A percentile compares a stretch with the other conserved stretches of the same genome.
Evolutionary conservation across 148 eudicot species (phyloP).

Genomic region (Talinum fruticosum): DNA sequence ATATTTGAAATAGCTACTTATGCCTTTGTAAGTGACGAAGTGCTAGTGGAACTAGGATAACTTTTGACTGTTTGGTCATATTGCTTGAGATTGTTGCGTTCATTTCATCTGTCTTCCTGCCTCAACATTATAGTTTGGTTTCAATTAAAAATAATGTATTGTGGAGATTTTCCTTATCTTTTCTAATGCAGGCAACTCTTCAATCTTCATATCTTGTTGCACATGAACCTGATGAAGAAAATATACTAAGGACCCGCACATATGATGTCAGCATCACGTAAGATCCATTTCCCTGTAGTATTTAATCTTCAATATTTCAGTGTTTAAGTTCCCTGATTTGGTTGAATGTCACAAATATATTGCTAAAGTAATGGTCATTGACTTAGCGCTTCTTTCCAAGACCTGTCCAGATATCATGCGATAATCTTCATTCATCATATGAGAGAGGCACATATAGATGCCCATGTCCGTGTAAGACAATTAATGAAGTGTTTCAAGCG

Average conservation of each 20-base stretch:
- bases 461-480: background rate
- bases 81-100: background rate
- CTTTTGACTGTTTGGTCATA: background rate
- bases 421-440: background rate
- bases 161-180: background rate
- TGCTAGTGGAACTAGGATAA: background rate
- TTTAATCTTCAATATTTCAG: background rate
- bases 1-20: no score
- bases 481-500: background rate
- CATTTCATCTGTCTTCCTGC: background rate
- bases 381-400: background rate
- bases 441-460: background rate
- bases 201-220: conserved; percentile 79
- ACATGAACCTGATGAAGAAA: conserved; percentile 96
- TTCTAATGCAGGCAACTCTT: conserved; percentile 66
- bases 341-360: background rate
- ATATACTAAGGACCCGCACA: conserved; percentile 87
- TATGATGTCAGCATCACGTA: conserved; percentile 99
- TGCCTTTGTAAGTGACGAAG: background rate
- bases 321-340: background rate
- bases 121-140: background rate
- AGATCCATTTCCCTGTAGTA: conserved; percentile 12
- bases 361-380: background rate
- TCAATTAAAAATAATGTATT: background rate
- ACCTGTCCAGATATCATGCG: background rate